phyloP scores from a whole-genome alignment of 2,329 filamentous ascomycete species.

The Penicillium sp. region DNA sequence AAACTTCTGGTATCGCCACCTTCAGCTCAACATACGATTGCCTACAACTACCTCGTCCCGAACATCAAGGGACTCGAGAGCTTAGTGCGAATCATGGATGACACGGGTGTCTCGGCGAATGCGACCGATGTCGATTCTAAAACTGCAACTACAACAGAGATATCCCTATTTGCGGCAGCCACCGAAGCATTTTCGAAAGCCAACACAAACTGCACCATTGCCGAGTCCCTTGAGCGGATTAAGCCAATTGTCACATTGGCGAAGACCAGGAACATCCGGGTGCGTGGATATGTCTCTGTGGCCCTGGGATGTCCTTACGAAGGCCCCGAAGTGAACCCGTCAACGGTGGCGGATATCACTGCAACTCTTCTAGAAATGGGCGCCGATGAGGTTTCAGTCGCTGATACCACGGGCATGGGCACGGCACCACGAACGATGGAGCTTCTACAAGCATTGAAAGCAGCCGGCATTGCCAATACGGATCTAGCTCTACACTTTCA shows the following conservation, averaged over 20 bases:
- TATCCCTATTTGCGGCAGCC: conserved; percentile 66
- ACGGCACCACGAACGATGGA: conserved; percentile 62
- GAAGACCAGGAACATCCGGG: conserved; percentile 56
- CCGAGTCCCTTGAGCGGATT: conserved; percentile 61
- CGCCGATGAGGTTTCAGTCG: conserved; percentile 65
- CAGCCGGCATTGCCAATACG: conserved; percentile 60
- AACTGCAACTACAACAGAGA: conserved; percentile 48
- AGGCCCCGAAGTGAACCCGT: conserved; percentile 61
- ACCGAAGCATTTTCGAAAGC: conserved; percentile 66
- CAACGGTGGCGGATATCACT: conserved; percentile 62
- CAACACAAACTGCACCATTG: conserved; percentile 67
- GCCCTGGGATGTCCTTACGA: conserved; percentile 67
- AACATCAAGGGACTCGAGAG: conserved; percentile 64
- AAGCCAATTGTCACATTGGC: conserved; percentile 59
- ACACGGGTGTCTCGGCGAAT: conserved; percentile 36
- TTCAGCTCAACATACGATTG: conserved; percentile 52
- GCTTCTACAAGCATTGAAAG: conserved; percentile 58
- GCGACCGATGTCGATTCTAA: conserved; percentile 29
- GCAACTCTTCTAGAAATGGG: conserved; percentile 64
- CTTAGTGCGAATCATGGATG: conserved; percentile 56
- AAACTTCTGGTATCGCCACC: conserved; percentile 55
- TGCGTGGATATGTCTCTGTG: conserved; percentile 66
- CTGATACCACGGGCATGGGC: conserved; percentile 68
- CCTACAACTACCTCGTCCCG: conserved; percentile 67
- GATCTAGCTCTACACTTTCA: conserved; percentile 67